These are phyloP conservation scores for Misopates orontium DNA, from an alignment of 257 asterid genomes.

Conservation along the genomic window DNA sequence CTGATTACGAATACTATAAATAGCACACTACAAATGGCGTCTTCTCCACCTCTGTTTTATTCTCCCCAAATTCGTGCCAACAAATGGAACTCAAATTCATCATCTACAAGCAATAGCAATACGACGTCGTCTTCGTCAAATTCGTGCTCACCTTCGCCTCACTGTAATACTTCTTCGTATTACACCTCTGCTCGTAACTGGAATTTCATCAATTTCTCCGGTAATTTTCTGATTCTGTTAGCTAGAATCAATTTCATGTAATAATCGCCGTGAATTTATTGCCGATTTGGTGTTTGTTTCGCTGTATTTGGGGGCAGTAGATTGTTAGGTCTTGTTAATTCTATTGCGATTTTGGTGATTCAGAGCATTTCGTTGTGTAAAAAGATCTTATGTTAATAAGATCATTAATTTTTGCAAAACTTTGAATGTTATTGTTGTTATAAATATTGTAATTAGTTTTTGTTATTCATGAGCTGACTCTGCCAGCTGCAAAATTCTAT, in stretches of 20 bases:
- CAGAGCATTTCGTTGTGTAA: neutral
- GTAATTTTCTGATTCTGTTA: constrained; percentile 25
- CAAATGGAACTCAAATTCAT: constrained; percentile 29
- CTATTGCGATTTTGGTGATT: neutral
- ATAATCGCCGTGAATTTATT: too few relatives aligned
- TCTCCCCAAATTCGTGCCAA: constrained; percentile 25
- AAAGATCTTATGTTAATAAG: neutral
- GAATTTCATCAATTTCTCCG: constrained; percentile 33
- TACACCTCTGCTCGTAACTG: constrained; percentile 26
- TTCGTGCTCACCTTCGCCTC: constrained; percentile 34
- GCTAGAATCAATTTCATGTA: too few relatives aligned
- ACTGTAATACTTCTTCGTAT: constrained; percentile 13
- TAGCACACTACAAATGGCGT: constrained; percentile 39
- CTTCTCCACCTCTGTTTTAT: constrained; percentile 37
- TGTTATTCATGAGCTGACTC: too few relatives aligned
- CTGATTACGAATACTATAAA: constrained; percentile 29
- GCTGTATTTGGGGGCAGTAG: neutral
- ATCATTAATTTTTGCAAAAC: neutral
- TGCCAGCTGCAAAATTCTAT: too few relatives aligned
- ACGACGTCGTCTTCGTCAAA: constrained; percentile 29
- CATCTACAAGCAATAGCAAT: constrained; percentile 12
- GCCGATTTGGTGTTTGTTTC: neutral
- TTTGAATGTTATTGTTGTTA: neutral
- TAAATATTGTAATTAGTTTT: neutral
- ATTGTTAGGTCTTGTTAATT: too few relatives aligned